Base-by-base conservation (phyloP, 176 grass and related monocot genomes). In the Eragrostis curvula region DNA sequence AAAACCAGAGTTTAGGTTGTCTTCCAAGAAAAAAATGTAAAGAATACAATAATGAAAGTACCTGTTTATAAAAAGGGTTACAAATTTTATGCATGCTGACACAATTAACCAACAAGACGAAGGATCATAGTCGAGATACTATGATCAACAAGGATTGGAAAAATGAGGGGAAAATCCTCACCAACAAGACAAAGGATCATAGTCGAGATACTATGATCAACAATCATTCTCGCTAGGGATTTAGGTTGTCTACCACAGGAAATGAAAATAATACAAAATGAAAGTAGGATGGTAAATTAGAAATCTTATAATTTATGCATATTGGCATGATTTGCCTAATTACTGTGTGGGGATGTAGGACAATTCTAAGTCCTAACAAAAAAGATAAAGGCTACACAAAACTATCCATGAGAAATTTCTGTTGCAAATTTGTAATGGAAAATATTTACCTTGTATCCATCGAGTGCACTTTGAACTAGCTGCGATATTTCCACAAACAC, bases 401-500 rank as follows among this genome's bases (percentile, higher is more conserved):
- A 65, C 7, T 3, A 78, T 61, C 6, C 30, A 51, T 28, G 7
- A 1, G 6, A 44, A 12, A 73, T 30, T 12, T 36, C 9, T 62
- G 16, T 18, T 74, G 49, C 6, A 36, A 36, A 36, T 4, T 36
- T 36, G 32, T 4, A 24, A 39, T 56, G 50, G 40, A 55, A 68
- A 62, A 29, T 64, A 51, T 74, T 40, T 70, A 99, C 97, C 97
- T 96, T 99, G 66, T 99, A 99, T 51, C 97, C 97, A 78, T 99
- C 97, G 25, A 99, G 85, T 3, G 97, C 97, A 75, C 93, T 99
- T 80, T 99, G 97, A 24, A 99, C 89, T 23, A 99, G 75, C 47
- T 99, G 93, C 0, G 97, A 94, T 72, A 99, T 96, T 91, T 99
- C 97, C 59, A 96, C 83, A 79, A 96, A 99, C 49, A 96, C 93